These are phyloP conservation scores for Pseudopyrenochaeta lycopersici DNA, from an alignment of 2,329 filamentous ascomycete species.

Conservation along the genomic window DNA sequence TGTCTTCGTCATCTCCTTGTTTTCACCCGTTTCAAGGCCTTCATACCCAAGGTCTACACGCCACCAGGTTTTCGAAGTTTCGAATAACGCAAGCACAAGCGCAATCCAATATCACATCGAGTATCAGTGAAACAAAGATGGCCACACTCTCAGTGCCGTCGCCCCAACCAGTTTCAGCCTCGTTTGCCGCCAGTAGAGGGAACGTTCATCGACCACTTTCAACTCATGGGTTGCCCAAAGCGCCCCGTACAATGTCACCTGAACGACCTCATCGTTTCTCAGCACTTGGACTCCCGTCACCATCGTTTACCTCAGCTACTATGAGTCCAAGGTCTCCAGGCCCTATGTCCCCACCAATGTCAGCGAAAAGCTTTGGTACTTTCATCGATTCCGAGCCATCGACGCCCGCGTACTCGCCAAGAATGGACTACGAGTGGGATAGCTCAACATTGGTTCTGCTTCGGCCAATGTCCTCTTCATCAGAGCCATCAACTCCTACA, in stretches of 20 bases:
- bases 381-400: slow-evolving; percentile 50
- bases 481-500: slow-evolving; percentile 33
- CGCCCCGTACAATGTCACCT: slow-evolving; percentile 36
- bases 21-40: neutral
- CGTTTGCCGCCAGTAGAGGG: slow-evolving; percentile 25
- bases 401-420: slow-evolving; percentile 47
- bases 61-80: neutral
- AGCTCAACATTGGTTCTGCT: slow-evolving; percentile 38
- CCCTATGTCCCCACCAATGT: slow-evolving; percentile 46
- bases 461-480: slow-evolving; percentile 38
- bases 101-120: neutral
- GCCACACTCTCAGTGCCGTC: slow-evolving; percentile 34
- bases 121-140: slow-evolving; percentile 14
- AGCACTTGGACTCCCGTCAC: slow-evolving; percentile 24
- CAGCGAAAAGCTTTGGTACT: slow-evolving; percentile 45
- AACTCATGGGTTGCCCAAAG: slow-evolving; percentile 45
- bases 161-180: slow-evolving; percentile 29
- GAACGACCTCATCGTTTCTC: slow-evolving; percentile 42
- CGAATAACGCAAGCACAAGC: neutral
- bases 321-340: slow-evolving; percentile 33
- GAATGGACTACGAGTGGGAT: slow-evolving; percentile 37
- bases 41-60: neutral
- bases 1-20: neutral
- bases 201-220: slow-evolving; percentile 39
- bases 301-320: slow-evolving; percentile 21